Evolutionary conservation across 768 basidiomycete species (phyloP), one percentile per base, ranked within the genome.

Genomic region (Lactarius deliciosus): DNA sequence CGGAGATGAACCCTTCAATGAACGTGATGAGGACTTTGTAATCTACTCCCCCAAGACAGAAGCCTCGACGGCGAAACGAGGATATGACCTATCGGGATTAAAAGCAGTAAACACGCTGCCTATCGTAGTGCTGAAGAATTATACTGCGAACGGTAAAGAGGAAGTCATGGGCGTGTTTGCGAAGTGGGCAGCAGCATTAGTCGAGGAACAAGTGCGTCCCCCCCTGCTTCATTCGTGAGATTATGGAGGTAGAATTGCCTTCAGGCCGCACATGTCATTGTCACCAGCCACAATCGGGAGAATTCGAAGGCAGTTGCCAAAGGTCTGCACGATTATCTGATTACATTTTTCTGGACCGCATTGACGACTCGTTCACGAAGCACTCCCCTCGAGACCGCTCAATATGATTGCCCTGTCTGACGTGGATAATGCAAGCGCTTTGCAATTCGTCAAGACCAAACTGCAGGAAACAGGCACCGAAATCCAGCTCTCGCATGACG

Each of bases 211-310:
- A 80, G 92, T 92, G 64, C 54, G 78, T 69, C 8, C 32, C n/a
- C 13, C 9, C 36, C 50, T 28, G 28, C 57, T 28, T 34, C 40
- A 30, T 61, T 45, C 38, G 57, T 7, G 50, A 28, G 61, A 36
- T 50, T 25, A 22, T 20, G 41, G 34, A 15, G 40, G 30, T 8
- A 36, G 20, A 20, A 50, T n/a, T 22, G 10, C 47, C n/a, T 53
- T 32, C 68, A 94, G 92, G 80, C 93, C 64, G 96, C 96, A 0
- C 96, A 98, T 76, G 94, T 97, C 56, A 80, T 99, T 57, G 86
- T 98, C 40, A 79, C 95, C 54, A 92, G 92, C 71, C 93, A 98
- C 74, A 94, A 94, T 70, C 85, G 91, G 32, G 94, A 94, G 72
- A 90, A 96, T 64, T 81, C 86, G 1, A 97, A 94, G 74, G 81